A percentile compares a stretch with the other conserved stretches of the same genome.
These are phyloP conservation scores for Xylaria bambusicola DNA, from an alignment of 495 filamentous ascomycete species.

Conservation along the genomic window DNA sequence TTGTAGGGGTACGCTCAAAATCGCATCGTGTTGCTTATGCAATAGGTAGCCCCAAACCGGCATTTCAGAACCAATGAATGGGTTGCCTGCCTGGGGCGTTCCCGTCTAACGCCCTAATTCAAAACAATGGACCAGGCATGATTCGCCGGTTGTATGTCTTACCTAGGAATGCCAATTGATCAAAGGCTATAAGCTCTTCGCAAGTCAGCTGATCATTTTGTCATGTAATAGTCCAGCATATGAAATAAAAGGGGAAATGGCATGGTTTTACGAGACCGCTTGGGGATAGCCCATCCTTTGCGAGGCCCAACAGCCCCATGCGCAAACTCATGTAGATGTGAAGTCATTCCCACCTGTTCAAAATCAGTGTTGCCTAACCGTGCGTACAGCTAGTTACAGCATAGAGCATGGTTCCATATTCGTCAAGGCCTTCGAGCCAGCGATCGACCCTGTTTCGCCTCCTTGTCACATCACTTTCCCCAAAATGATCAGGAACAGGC, in stretches of 20 bases:
- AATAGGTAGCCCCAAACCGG: too few species aligned
- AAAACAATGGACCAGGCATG: too few species aligned
- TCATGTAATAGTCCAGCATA: not conserved
- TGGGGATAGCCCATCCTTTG: not conserved
- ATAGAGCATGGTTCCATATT: conserved; percentile 54
- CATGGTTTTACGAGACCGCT: not conserved
- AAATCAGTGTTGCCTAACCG: too few species aligned
- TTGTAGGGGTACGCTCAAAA: not conserved
- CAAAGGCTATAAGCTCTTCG: too few species aligned
- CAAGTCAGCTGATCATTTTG: too few species aligned
- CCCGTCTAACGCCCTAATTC: too few species aligned
- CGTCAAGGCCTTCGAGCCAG: conserved; percentile 49
- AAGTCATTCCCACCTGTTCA: not conserved
- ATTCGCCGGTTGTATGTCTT: too few species aligned
- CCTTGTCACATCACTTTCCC: conserved; percentile 26
- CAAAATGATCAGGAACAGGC: conserved; percentile 37
- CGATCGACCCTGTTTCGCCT: conserved; percentile 41
- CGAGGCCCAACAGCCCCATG: not conserved
- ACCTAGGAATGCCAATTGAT: too few species aligned
- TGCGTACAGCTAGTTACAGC: conserved; percentile 48
- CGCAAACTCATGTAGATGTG: not conserved
- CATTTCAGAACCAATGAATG: too few species aligned
- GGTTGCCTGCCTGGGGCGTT: too few species aligned
- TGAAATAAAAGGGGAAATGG: not conserved
- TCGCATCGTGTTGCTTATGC: too few species aligned